Conservation (phyloP, 495 filamentous ascomycete genomes). For the Jackrogersella multiformis region DNA sequence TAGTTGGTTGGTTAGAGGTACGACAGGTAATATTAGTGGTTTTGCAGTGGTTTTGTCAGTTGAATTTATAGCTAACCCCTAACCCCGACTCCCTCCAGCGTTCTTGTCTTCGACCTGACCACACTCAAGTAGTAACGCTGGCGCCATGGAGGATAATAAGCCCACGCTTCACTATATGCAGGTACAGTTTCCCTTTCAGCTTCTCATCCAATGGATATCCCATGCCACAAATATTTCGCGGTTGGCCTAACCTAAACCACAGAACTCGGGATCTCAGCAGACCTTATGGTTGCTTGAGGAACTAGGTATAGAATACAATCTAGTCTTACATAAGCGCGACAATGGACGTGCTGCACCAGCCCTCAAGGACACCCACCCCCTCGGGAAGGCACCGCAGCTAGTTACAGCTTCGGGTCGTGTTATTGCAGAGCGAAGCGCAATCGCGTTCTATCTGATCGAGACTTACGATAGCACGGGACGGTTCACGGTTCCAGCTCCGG, state of each 20-base stretch:
- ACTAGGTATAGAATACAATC: constrained; percentile 42
- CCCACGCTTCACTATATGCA: constrained; percentile 41
- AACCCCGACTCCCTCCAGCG: too few relatives aligned
- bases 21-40: neutral
- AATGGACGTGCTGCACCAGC: constrained; percentile 34
- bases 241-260: neutral
- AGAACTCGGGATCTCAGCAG: constrained; percentile 46
- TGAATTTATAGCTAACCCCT: neutral
- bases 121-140: too few relatives aligned
- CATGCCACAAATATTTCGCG: too few relatives aligned
- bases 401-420: constrained; percentile 30
- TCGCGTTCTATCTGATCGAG: constrained; percentile 41
- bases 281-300: constrained; percentile 46
- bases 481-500: constrained; percentile 25
- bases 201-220: neutral
- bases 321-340: constrained; percentile 30
- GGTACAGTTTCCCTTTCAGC: neutral
- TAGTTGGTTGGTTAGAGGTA: neutral
- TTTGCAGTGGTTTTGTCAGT: neutral
- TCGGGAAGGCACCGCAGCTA: constrained; percentile 42
- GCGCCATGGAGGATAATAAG: constrained; percentile 32
- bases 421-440: constrained; percentile 38
- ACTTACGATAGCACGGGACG: constrained; percentile 39
- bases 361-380: constrained; percentile 39
- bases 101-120: too few relatives aligned